Conservation (phyloP, 805 yeast genomes). For the Brettanomyces bruxellensis region DNA sequence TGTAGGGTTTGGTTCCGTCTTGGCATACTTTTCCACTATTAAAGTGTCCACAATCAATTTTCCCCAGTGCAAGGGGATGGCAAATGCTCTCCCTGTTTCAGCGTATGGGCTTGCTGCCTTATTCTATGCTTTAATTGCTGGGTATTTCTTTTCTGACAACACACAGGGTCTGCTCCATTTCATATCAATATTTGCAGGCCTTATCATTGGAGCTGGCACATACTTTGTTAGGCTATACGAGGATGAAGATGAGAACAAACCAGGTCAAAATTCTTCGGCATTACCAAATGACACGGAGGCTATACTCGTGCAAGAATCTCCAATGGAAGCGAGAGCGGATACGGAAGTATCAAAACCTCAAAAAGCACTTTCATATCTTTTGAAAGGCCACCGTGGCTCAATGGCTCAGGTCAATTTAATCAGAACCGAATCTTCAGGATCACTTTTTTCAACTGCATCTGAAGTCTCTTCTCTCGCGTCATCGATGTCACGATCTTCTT, state of each 20-base stretch:
- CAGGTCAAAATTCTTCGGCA: not conserved
- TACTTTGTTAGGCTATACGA: slow-evolving; percentile 32
- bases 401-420: slow-evolving; percentile 23
- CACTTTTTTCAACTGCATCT: slow-evolving; percentile 23
- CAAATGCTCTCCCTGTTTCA: slow-evolving; percentile 61
- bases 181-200: slow-evolving; percentile 44
- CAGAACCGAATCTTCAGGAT: slow-evolving; percentile 19
- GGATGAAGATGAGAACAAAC: slow-evolving; percentile 17
- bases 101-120: slow-evolving; percentile 67
- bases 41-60: slow-evolving; percentile 56
- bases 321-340: slow-evolving; percentile 1
- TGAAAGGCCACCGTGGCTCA: slow-evolving; percentile 28
- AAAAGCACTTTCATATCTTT: slow-evolving; percentile 15
- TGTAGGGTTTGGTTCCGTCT: slow-evolving; percentile 59
- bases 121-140: slow-evolving; percentile 49
- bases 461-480: slow-evolving; percentile 12
- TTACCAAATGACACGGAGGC: slow-evolving; percentile 10
- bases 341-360: not conserved
- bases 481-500: slow-evolving; percentile 8
- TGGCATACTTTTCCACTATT: slow-evolving; percentile 50
- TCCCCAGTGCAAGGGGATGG: slow-evolving; percentile 62
- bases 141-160: slow-evolving; percentile 40
- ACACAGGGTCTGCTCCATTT: slow-evolving; percentile 49
- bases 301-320: slow-evolving; percentile 1
- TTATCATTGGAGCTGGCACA: slow-evolving; percentile 33